Conservation (phyloP, 306 rosid species). For the Vachellia collinsii region DNA sequence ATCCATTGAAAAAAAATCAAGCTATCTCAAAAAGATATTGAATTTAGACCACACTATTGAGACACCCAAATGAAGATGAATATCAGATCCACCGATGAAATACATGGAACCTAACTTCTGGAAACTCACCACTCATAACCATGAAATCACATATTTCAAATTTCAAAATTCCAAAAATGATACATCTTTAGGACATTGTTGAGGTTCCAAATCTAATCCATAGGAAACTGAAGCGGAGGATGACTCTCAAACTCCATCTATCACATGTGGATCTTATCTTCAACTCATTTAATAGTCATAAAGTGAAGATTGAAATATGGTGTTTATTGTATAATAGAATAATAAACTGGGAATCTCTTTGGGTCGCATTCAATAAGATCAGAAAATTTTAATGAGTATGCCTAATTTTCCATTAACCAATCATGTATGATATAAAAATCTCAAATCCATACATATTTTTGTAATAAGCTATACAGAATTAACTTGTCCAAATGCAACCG, state of each 20-base stretch:
- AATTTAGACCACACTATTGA: constrained; percentile 15
- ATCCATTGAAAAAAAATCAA: background rate
- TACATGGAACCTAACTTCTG: background rate
- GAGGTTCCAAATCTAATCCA: background rate
- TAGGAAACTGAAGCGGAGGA: background rate
- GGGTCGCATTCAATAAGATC: background rate
- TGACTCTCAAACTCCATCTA: constrained; percentile 1
- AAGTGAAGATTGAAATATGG: background rate
- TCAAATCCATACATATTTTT: background rate
- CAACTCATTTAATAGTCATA: constrained; percentile 11
- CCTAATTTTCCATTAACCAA: constrained; percentile 7
- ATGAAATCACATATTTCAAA: background rate
- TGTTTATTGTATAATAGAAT: background rate
- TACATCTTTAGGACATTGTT: background rate
- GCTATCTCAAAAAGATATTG: constrained; percentile 8
- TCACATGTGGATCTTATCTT: constrained; percentile 4
- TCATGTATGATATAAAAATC: constrained; percentile 8
- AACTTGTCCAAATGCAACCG: constrained; percentile 12
- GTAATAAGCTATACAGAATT: background rate
- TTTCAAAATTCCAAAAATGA: too few relatives aligned
- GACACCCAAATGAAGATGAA: background rate
- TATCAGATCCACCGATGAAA: background rate
- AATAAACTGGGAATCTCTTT: background rate
- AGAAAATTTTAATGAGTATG: background rate
- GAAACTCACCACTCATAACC: background rate